Conservation (phyloP, 108 stramenopile genomes). For the Nannochloropsis gaditana region DNA sequence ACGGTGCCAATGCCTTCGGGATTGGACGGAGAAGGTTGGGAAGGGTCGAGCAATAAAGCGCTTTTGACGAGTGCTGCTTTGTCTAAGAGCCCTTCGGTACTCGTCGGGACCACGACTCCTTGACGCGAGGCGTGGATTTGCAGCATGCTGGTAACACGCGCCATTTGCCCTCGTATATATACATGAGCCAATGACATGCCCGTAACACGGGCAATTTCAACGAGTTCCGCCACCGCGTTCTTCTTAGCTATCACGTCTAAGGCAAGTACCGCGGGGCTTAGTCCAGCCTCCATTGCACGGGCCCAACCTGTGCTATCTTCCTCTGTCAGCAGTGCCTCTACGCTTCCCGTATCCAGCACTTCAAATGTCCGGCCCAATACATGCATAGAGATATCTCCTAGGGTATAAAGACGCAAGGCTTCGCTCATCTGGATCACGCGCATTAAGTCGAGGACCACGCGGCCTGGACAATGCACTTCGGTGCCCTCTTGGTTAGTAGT, state of each 20-base stretch:
- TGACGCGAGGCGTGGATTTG: neutral
- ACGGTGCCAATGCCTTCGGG: neutral
- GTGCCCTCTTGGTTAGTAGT: constrained; percentile 3
- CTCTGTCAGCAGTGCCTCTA: neutral
- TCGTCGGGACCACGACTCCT: neutral
- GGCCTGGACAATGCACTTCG: neutral
- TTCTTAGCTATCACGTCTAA: neutral
- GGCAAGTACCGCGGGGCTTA: constrained; percentile 4
- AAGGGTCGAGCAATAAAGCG: neutral
- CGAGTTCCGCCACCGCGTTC: neutral
- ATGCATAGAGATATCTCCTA: neutral
- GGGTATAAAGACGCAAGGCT: constrained; percentile 17
- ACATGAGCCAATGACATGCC: neutral
- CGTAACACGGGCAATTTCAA: neutral
- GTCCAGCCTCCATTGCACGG: neutral
- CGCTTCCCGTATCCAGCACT: neutral
- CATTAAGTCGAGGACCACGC: neutral
- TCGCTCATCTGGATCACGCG: neutral
- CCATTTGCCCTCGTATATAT: neutral
- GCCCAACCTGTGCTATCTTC: neutral
- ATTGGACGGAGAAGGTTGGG: neutral
- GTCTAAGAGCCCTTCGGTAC: neutral
- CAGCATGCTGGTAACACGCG: neutral
- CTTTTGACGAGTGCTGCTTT: neutral
- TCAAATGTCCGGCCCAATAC: neutral